Evolutionary conservation across 2,329 filamentous ascomycete species (phyloP), one percentile per base, ranked within the genome.

Genomic region (Cyphellophora europaea): DNA sequence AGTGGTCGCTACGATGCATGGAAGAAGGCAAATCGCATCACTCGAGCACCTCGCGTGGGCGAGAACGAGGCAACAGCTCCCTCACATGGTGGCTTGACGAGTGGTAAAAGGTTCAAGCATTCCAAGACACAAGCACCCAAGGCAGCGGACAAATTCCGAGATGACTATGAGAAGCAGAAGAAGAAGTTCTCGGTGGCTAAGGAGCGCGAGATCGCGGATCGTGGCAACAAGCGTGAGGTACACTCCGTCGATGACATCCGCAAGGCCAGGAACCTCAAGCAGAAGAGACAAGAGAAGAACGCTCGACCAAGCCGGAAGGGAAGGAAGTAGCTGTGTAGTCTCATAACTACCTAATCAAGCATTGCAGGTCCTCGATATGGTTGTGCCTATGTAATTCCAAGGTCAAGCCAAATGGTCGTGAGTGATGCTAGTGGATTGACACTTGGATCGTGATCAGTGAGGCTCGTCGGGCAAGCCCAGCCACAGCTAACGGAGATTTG

Each of bases 1-100:
- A 88, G 81, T 58, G 91, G 93, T 21, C 79, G 89, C 30, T 98
- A 93, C 65, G 88, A 96, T 55, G 76, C 73, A 46, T 98, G 91
- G 93, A 82, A 80, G 58, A 86, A 82, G 55, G 77, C 81, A 13
- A 84, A 96, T 64, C 82, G 85, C 46, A 67, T 96, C 30, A 77
- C 78, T 37, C 73, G 78, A 12, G 61, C 93, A 53, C 88, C 88
- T 6, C 74, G 80, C 28, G 82, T 88, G 19, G 91, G 93, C 44
- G 89, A 96, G 59, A 59, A 71, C 29, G 91, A 96, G 61, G 33
- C 45, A 49, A 69, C 62, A 48, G 58, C 62, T 46, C 52, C 40
- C 35, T n/a, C n/a, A n/a, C n/a, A n/a, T n/a, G 57, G 32, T 30
- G 8, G 31, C 21, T 8, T 25, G 21, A 12, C 2, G 15, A 21